These are phyloP conservation scores for Acer yangbiense DNA, from an alignment of 345 rosid species.

Conservation along the genomic window DNA sequence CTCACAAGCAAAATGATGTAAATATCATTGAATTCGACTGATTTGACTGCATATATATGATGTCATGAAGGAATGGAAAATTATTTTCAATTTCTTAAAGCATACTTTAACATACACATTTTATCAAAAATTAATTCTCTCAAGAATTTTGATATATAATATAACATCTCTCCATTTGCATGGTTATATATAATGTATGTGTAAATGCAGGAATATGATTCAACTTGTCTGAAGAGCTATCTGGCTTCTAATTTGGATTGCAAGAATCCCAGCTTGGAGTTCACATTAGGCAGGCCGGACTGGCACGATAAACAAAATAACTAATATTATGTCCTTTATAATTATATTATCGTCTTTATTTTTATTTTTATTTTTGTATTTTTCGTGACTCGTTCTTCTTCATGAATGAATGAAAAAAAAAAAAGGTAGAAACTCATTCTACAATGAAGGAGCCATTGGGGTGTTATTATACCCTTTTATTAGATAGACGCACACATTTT, in stretches of 20 bases:
- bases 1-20: neutral
- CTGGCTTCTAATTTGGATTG: slow-evolving; percentile 33
- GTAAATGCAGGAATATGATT: slow-evolving; percentile 34
- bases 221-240: slow-evolving; percentile 30
- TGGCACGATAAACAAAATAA: slow-evolving; percentile 53
- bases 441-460: neutral
- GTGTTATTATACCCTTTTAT: too few relatives aligned
- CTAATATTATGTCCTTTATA: neutral
- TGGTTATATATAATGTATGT: neutral
- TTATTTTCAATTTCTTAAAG: neutral
- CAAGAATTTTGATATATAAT: too few relatives aligned
- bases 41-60: neutral
- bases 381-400: neutral
- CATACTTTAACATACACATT: neutral
- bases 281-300: slow-evolving; percentile 76
- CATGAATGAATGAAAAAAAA: slow-evolving; percentile 1
- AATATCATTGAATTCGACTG: neutral
- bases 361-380: neutral
- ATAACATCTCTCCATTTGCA: neutral
- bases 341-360: neutral
- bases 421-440: neutral
- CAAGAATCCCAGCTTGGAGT: slow-evolving; percentile 70
- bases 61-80: neutral
- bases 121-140: neutral
- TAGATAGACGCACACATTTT: neutral